These are phyloP conservation scores for Entonaema liquescens DNA, from an alignment of 495 filamentous ascomycete species.

Conservation along the genomic window DNA sequence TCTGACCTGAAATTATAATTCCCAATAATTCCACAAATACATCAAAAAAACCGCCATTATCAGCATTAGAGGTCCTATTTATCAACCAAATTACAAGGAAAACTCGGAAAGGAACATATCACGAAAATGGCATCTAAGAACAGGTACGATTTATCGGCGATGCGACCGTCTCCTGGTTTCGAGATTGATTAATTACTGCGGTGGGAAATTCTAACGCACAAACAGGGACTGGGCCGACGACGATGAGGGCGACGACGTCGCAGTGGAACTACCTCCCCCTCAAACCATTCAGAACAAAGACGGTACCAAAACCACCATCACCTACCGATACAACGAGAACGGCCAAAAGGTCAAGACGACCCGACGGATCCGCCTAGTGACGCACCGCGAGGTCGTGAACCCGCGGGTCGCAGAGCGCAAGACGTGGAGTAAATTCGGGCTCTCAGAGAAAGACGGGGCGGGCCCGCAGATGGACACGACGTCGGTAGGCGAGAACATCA, in stretches of 20 bases:
- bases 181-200: not conserved
- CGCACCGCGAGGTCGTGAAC: slow-evolving; percentile 91
- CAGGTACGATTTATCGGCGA: slow-evolving; percentile 2
- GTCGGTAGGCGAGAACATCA: slow-evolving; percentile 94
- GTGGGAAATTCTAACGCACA: slow-evolving; percentile 13
- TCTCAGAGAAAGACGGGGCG: slow-evolving; percentile 70
- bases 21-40: slow-evolving; percentile 25
- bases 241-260: slow-evolving; percentile 84
- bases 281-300: slow-evolving; percentile 95
- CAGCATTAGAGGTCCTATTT: not conserved
- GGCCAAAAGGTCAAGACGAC: slow-evolving; percentile 97
- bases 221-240: slow-evolving; percentile 93
- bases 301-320: slow-evolving; percentile 93
- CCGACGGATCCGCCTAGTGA: slow-evolving; percentile 88
- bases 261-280: slow-evolving; percentile 79
- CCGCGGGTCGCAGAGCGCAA: slow-evolving; percentile 94
- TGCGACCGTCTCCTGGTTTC: not conserved
- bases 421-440: slow-evolving; percentile 90
- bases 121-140: slow-evolving; percentile 37
- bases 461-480: slow-evolving; percentile 84
- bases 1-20: slow-evolving; percentile 36
- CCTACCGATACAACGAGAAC: slow-evolving; percentile 89
- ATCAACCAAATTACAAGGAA: not conserved
- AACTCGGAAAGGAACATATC: not conserved
- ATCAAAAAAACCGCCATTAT: slow-evolving; percentile 34